Conservation (phyloP, 805 yeast genomes). For the Cyberlindnera xylosilytica region DNA sequence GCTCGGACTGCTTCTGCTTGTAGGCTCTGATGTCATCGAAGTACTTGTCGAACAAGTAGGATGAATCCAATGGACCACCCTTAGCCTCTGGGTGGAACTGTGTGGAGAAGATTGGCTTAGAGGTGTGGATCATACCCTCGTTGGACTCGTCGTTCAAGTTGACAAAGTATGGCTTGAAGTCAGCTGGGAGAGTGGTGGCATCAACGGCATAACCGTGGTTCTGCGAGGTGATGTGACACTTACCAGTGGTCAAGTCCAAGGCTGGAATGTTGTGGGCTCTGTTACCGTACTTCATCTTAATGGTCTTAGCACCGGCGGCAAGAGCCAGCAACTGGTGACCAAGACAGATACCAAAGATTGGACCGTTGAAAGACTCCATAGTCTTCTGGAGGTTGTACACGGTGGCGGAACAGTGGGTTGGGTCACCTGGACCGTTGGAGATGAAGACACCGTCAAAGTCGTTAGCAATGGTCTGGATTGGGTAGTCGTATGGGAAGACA, state of each 20-base stretch:
- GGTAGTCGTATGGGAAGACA: slow-evolving; percentile 94
- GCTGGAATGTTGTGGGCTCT: slow-evolving; percentile 99
- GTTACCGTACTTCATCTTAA: slow-evolving; percentile 95
- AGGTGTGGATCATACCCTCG: slow-evolving; percentile 92
- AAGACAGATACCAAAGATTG: slow-evolving; percentile 95
- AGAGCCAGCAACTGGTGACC: slow-evolving; percentile 96
- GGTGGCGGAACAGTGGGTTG: slow-evolving; percentile 83
- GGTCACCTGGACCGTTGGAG: slow-evolving; percentile 98
- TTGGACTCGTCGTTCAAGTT: slow-evolving; percentile 94
- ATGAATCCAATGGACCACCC: slow-evolving; percentile 96
- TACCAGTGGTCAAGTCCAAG: slow-evolving; percentile 82
- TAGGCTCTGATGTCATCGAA: slow-evolving; percentile 64
- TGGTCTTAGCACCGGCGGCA: slow-evolving; percentile 91
- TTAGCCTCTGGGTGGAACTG: slow-evolving; percentile 99
- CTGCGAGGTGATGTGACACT: slow-evolving; percentile 97
- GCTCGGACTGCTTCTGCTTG: slow-evolving; percentile 40
- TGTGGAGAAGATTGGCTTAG: slow-evolving; percentile 89
- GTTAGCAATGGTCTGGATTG: slow-evolving; percentile 84
- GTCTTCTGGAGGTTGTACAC: slow-evolving; percentile 70
- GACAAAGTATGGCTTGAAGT: slow-evolving; percentile 84
- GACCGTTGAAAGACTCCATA: slow-evolving; percentile 64
- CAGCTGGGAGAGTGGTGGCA: slow-evolving; percentile 64
- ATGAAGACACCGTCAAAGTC: slow-evolving; percentile 93
- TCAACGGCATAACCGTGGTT: slow-evolving; percentile 99
- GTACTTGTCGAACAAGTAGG: slow-evolving; percentile 87